Evolutionary conservation across 2,329 filamentous ascomycete species (phyloP).

Genomic region (Xylaria digitata): DNA sequence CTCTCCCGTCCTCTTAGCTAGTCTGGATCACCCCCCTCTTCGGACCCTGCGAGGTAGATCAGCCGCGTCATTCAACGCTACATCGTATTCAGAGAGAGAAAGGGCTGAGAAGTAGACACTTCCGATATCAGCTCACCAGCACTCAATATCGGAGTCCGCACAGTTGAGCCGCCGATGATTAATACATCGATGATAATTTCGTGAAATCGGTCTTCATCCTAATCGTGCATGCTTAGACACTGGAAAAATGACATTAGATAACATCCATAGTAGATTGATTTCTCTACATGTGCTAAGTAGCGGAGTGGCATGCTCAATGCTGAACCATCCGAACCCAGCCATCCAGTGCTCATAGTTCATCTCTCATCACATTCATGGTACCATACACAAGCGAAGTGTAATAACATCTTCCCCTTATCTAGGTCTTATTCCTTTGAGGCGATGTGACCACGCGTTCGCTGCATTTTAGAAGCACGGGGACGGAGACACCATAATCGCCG

Average conservation of each 20-base stretch:
- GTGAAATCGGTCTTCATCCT: neutral
- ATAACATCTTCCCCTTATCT: neutral
- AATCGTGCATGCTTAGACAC: constrained; percentile 8
- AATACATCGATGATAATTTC: neutral
- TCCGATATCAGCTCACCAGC: neutral
- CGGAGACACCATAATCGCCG: neutral
- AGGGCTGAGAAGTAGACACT: neutral
- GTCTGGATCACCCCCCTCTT: neutral
- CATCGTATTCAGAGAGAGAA: neutral
- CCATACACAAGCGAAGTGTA: neutral
- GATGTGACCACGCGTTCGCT: neutral
- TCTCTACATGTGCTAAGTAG: constrained; percentile 2
- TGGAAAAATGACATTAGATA: neutral
- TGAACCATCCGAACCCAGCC: neutral
- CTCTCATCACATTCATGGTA: too few relatives aligned
- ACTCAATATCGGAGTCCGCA: constrained; percentile 8
- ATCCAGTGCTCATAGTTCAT: neutral
- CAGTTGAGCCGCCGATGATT: neutral
- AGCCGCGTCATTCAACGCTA: constrained; percentile 9
- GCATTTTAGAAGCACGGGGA: neutral
- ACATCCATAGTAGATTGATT: neutral
- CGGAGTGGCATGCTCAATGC: neutral
- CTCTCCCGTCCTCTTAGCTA: neutral
- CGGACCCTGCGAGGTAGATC: neutral
- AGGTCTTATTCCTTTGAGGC: neutral